These are phyloP conservation scores for Digitaria exilis DNA, from an alignment of 202 grass and related monocot species.

Conservation along the genomic window DNA sequence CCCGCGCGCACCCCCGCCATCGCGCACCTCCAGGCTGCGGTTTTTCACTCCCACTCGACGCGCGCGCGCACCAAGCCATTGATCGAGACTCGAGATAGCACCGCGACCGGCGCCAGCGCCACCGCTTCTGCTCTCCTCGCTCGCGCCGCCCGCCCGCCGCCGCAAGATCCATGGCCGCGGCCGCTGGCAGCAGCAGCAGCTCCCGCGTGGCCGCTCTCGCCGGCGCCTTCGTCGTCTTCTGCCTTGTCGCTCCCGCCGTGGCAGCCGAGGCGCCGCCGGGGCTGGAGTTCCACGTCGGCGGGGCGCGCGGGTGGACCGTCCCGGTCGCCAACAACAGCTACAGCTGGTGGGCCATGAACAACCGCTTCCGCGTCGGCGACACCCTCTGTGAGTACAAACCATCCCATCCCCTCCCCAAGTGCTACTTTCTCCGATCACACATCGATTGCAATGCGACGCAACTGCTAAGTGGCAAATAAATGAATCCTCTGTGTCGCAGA, in stretches of 20 bases:
- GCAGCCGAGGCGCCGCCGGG: neutral
- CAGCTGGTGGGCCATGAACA: conserved; percentile 63
- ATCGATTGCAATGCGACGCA: neutral
- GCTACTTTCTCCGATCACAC: neutral
- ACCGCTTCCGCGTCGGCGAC: conserved; percentile 71
- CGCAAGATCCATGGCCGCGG: conserved; percentile 9
- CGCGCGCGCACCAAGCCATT: neutral
- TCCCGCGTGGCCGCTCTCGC: neutral
- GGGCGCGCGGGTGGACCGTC: conserved; percentile 58
- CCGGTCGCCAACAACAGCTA: conserved; percentile 54
- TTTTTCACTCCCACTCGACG: neutral
- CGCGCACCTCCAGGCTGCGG: neutral
- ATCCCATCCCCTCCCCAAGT: neutral
- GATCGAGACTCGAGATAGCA: neutral
- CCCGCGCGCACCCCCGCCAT: neutral
- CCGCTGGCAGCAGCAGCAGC: neutral
- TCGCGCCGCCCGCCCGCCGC: neutral
- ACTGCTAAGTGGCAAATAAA: neutral
- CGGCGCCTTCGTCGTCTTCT: neutral
- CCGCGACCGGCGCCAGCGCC: neutral
- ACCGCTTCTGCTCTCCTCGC: neutral
- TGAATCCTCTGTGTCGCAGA: conserved; percentile 22
- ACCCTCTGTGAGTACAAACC: conserved; percentile 39
- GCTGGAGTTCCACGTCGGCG: conserved; percentile 62
- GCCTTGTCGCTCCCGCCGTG: neutral